Conservation (phyloP, 345 rosid species). For the Eucalyptus sideroxylon region DNA sequence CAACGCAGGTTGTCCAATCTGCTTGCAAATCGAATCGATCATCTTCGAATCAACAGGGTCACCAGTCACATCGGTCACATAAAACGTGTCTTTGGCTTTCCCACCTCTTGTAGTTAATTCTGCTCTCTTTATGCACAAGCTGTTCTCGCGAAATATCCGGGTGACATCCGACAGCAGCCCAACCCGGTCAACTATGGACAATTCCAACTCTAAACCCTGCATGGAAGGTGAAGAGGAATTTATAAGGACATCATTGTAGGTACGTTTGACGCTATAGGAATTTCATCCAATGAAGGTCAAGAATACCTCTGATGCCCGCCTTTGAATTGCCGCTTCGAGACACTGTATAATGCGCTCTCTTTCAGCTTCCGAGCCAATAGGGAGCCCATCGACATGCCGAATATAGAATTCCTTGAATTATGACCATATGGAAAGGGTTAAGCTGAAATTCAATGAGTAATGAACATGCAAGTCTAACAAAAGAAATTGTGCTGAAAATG, state of each 20-base stretch:
- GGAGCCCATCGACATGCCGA: conserved; percentile 69
- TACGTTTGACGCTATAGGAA: not conserved
- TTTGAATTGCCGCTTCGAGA: conserved; percentile 75
- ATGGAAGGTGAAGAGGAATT: not conserved
- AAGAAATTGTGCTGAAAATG: not conserved
- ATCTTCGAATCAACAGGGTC: conserved; percentile 33
- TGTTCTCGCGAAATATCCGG: conserved; percentile 45
- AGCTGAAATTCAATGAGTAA: not conserved
- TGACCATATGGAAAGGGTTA: not conserved
- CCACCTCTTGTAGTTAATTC: conserved; percentile 32
- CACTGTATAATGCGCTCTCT: conserved; percentile 62
- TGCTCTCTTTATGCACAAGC: conserved; percentile 43
- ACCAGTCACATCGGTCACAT: conserved; percentile 43
- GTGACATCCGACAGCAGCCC: conserved; percentile 56
- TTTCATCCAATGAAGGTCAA: not conserved
- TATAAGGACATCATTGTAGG: not conserved
- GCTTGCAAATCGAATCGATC: conserved; percentile 17
- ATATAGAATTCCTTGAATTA: conserved; percentile 59
- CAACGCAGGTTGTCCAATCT: conserved; percentile 18
- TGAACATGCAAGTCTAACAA: not conserved
- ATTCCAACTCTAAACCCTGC: conserved; percentile 49
- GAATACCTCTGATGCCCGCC: conserved; percentile 63
- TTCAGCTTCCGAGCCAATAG: conserved; percentile 70
- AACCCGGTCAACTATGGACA: conserved; percentile 32
- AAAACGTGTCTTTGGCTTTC: conserved; percentile 34